Base-by-base conservation (phyloP, 306 rosid species). In the Castanopsis chinensis region DNA sequence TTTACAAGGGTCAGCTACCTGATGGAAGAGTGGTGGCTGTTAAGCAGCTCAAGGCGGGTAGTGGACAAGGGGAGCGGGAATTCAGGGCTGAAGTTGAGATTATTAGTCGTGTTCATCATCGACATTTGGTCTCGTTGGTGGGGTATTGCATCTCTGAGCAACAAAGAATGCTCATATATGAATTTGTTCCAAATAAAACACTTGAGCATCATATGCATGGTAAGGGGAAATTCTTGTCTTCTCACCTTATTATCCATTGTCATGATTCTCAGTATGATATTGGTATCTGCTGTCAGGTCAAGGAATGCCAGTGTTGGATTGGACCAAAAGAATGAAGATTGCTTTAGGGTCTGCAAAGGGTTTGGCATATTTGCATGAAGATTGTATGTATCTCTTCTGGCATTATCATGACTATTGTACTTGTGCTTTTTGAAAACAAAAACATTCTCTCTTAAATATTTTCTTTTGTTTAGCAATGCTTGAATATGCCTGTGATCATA, bases 311-410 rank as follows among this genome's bases (percentile, higher is more conserved):
- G 91, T 89, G 77, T 87, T 95, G 94, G 96, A 89, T 57, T 95
- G 99, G 99, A 21, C 83, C 17, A 87, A 84, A 75, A 90, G 99
- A 87, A 70, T 84, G 75, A 95, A 89, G 91, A 88, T 93, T 74
- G 98, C 98, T 79, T 64, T 89, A 69, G 99, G 98, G 28, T 79
- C 99, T 19, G 99, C 99, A 11, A 95, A 90, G 88, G 99, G 99
- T 7, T 80, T 95, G 68, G 91, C 98, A 52, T 95, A 95, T 82
- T 80, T 95, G 41, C 99, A 95, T 53, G 97, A 91, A 81, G 99
- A 93, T 37, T 95, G 98, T 93, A 87, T 76, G 97, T 78, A 30
- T 63, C 73, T 54, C 17, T 76, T 45, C 60, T 27, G 37, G 54
- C 81, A 45, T 54, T 81, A 25, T 37, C 25, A 3, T 59, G 41